Percentiles rank a stretch among this genome's conserved stretches.
Evolutionary conservation across 2,329 filamentous ascomycete genomes (phyloP).

Genomic region (Ceratocystis variospora): DNA sequence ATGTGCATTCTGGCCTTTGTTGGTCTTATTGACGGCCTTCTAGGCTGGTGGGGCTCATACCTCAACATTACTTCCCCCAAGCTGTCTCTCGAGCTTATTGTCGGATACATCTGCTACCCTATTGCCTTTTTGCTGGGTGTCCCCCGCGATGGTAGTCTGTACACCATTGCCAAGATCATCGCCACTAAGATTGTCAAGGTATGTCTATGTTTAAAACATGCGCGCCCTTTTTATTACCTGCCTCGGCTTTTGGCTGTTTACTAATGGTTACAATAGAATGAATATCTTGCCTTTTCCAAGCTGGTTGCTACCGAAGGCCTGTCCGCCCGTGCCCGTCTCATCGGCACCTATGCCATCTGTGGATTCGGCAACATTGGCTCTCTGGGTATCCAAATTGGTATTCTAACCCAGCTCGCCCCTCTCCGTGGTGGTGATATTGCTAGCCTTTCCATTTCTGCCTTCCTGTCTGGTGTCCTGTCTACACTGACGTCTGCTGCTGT

Average conservation of each 20-base stretch:
- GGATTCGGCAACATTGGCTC: slow-evolving; percentile 77
- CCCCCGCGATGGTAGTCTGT: slow-evolving; percentile 48
- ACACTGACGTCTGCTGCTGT: slow-evolving; percentile 68
- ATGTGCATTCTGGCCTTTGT: slow-evolving; percentile 72
- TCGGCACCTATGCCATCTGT: slow-evolving; percentile 76
- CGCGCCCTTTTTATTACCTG: slow-evolving; percentile 6
- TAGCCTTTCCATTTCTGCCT: slow-evolving; percentile 58
- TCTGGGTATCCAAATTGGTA: slow-evolving; percentile 79
- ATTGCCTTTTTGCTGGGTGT: slow-evolving; percentile 73
- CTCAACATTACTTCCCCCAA: slow-evolving; percentile 54
- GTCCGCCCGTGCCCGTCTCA: slow-evolving; percentile 58
- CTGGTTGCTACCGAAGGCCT: slow-evolving; percentile 45
- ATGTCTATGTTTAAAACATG: neutral
- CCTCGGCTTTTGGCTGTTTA: slow-evolving; percentile 22
- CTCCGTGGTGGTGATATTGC: slow-evolving; percentile 61
- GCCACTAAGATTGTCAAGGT: slow-evolving; percentile 67
- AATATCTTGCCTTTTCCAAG: slow-evolving; percentile 57
- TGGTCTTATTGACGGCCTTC: slow-evolving; percentile 57
- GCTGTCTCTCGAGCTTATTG: slow-evolving; percentile 53
- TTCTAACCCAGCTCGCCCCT: slow-evolving; percentile 68
- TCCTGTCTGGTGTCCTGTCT: slow-evolving; percentile 63
- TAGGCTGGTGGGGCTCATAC: slow-evolving; percentile 76
- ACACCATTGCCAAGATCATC: slow-evolving; percentile 64
- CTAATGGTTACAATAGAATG: slow-evolving; percentile 50
- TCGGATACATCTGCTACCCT: slow-evolving; percentile 67